Percentiles rank a stretch among this genome's conserved stretches.
These are phyloP conservation scores for Adansonia rubrostipa DNA, from an alignment of 441 rosid species.

Conservation along the genomic window DNA sequence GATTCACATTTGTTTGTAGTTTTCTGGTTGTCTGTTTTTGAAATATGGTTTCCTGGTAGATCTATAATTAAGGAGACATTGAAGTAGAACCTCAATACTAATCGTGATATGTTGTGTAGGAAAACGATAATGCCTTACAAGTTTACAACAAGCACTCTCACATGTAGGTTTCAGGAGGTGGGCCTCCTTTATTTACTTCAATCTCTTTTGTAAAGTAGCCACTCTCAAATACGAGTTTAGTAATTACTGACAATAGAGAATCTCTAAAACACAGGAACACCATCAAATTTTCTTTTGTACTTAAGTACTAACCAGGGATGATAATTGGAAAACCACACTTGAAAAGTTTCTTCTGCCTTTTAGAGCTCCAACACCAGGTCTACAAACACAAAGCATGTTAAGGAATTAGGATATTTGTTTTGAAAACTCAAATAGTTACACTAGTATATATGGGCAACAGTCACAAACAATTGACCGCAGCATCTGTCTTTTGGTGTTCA, in stretches of 20 bases:
- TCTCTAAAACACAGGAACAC: constrained; percentile 29
- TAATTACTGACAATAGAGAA: constrained; percentile 18
- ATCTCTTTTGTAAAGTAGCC: constrained; percentile 27
- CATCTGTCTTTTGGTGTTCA: not conserved
- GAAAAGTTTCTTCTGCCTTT: constrained; percentile 33
- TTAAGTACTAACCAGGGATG: constrained; percentile 13
- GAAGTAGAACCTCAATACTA: constrained; percentile 11
- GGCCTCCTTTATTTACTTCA: constrained; percentile 36
- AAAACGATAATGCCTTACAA: constrained; percentile 22
- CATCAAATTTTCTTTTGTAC: not conserved
- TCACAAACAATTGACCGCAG: not conserved
- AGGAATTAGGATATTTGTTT: not conserved
- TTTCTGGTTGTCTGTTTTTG: constrained; percentile 20
- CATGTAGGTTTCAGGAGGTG: constrained; percentile 32
- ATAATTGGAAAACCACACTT: constrained; percentile 1
- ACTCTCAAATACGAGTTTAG: constrained; percentile 33
- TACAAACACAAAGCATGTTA: constrained; percentile 31
- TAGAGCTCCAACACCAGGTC: constrained; percentile 83
- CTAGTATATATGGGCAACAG: not conserved
- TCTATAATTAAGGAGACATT: constrained; percentile 1
- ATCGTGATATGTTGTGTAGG: constrained; percentile 19
- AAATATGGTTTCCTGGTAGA: constrained; percentile 18
- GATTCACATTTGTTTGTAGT: constrained; percentile 14
- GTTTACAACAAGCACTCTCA: constrained; percentile 29
- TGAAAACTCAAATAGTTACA: not conserved